Percentiles rank a stretch among this genome's conserved stretches.
phyloP scores from a whole-genome alignment of 306 rosid genomes.

The Psophocarpus tetragonolobus region DNA sequence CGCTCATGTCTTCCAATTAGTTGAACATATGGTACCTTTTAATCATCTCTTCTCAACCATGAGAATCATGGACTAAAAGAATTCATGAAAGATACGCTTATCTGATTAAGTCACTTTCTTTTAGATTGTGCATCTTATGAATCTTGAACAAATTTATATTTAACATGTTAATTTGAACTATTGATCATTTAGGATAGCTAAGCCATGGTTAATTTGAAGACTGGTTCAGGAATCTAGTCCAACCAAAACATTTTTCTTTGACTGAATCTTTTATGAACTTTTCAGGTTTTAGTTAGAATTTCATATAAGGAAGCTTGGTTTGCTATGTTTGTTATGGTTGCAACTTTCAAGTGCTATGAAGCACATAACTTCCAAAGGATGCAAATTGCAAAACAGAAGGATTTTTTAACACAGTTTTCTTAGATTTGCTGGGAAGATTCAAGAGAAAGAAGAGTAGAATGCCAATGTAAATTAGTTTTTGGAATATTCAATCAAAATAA shows the following conservation, averaged over 20 bases:
- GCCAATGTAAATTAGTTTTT: not conserved
- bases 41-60: not conserved
- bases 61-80: not conserved
- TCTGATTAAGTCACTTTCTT: not conserved
- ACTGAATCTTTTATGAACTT: not conserved
- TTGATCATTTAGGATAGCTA: not conserved
- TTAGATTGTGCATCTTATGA: constrained; percentile 5
- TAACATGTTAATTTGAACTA: too few species aligned
- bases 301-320: constrained; percentile 8
- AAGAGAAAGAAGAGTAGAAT: not conserved
- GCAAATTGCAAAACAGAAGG: not conserved
- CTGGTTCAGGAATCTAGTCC: not conserved
- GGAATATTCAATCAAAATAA: not conserved
- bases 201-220: constrained; percentile 13
- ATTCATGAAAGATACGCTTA: not conserved
- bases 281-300: not conserved
- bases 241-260: not conserved
- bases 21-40: not conserved
- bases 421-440: not conserved
- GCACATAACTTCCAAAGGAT: constrained; percentile 2
- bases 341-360: constrained; percentile 4
- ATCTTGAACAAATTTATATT: not conserved
- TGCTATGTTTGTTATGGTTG: not conserved
- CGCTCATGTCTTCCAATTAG: not conserved
- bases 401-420: not conserved